phyloP scores from a whole-genome alignment of 257 asterid species.

The Nicotiana noctiflora region DNA sequence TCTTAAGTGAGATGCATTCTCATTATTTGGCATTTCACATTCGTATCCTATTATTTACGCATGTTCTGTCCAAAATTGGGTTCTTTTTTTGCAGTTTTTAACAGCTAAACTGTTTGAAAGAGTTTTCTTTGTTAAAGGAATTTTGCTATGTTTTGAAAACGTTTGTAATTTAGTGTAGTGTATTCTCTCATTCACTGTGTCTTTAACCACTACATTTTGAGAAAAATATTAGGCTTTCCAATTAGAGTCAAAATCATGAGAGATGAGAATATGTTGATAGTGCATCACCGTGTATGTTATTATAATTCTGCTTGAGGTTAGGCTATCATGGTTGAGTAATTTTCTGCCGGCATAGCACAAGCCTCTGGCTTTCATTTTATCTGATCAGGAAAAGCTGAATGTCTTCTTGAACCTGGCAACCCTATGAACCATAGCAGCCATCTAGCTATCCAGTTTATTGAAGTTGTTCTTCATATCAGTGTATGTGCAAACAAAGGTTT shows the following conservation, averaged over 20 bases:
- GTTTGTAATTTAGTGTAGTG: neutral
- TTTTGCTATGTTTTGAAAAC: neutral
- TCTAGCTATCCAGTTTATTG: neutral
- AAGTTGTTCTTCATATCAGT: neutral
- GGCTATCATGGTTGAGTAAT: neutral
- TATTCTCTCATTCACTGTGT: neutral
- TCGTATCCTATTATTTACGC: neutral
- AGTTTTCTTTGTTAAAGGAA: neutral
- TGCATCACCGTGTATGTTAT: neutral
- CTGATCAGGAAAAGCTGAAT: neutral
- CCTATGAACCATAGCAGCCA: neutral
- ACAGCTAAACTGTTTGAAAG: neutral
- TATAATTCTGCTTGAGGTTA: neutral
- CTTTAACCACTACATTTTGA: neutral
- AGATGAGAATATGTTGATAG: neutral
- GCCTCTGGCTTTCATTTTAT: neutral
- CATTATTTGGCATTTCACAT: neutral
- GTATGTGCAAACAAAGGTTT: neutral
- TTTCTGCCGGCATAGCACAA: neutral
- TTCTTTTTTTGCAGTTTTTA: neutral
- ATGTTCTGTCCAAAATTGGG: neutral
- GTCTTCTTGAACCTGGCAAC: neutral
- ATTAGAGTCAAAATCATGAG: neutral
- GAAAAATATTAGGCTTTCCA: neutral
- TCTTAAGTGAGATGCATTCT: neutral